phyloP scores from a whole-genome alignment of 257 asterid species.

The Nicotiana noctiflora region DNA sequence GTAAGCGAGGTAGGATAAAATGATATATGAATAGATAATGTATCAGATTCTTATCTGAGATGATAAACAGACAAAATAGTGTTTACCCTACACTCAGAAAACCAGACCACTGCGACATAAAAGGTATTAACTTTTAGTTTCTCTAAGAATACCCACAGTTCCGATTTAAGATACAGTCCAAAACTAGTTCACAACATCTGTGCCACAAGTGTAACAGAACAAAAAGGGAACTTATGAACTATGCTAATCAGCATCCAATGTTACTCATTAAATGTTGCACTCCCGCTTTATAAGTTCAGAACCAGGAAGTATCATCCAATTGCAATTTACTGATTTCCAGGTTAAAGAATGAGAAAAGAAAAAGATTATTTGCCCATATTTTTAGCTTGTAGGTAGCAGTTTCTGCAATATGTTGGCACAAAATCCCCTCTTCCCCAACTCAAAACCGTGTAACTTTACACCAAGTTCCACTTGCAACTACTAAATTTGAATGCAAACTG shows the following conservation, averaged over 20 bases:
- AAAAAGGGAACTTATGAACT: background rate
- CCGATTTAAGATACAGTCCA: background rate
- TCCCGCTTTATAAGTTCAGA: background rate
- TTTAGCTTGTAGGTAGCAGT: background rate
- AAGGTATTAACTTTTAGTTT: background rate
- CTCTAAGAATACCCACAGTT: background rate
- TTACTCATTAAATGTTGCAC: background rate
- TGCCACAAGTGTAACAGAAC: background rate
- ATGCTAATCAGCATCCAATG: background rate
- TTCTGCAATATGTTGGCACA: background rate
- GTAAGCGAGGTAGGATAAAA: no score
- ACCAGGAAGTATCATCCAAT: background rate
- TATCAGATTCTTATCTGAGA: background rate
- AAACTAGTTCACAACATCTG: background rate
- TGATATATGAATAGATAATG: background rate
- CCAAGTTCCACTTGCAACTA: constrained; percentile 5
- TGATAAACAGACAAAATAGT: background rate
- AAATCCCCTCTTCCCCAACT: background rate
- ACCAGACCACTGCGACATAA: background rate
- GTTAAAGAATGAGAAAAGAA: background rate
- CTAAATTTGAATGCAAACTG: background rate
- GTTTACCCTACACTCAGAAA: background rate
- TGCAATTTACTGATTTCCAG: background rate
- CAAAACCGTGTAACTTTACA: background rate
- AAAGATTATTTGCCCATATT: background rate